Base-by-base conservation (phyloP, 148 eudicot genomes). In the Heliosperma pusillum region DNA sequence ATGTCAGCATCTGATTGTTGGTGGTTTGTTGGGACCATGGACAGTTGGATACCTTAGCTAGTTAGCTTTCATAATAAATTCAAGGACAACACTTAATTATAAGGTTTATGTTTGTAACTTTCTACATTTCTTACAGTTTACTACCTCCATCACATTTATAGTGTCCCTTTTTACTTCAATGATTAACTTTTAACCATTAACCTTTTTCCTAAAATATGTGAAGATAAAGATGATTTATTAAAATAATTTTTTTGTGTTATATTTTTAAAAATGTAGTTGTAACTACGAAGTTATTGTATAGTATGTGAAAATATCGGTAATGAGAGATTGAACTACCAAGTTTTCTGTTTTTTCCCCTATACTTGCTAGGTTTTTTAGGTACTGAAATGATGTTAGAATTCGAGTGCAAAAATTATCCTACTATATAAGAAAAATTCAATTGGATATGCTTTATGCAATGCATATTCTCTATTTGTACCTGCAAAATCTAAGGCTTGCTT, bases 21-120 rank as follows among this genome's bases (percentile, higher is more conserved):
- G 56, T 44, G 71, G n/a, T 25, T 15, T 68, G 26, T 44, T 44
- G 55, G 55, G 71, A 22, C 71, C 71, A 44, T 68, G 53, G 27
- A 44, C 11, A 56, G 60, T 56, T 56, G 60, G 9, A 1, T 36
- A 17, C 24, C 24, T 5, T 33, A 66, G 50, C 47, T 66, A 13
- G 13, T 5, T 33, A 66, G 50, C 47, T 66, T 64, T 66, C 50
- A 17, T n/a, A 7, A 66, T 66, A 19, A 66, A 66, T 33, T 40
- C 17, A 33, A 66, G 70, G 70, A 10, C 50, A 66, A 33, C 70
- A 17, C 50, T 19, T 66, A 24, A 40, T 26, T 26, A 29, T 64
- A 26, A 1, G 20, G 30, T 64, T 64, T n/a, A 27, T 29, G 67
- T 64, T 42, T 64, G 0, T 64, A 64, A 42, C 67, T 27, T 29